Conservation (phyloP, 1,284 basidiomycete species). For the Moesziomyces sp. region DNA sequence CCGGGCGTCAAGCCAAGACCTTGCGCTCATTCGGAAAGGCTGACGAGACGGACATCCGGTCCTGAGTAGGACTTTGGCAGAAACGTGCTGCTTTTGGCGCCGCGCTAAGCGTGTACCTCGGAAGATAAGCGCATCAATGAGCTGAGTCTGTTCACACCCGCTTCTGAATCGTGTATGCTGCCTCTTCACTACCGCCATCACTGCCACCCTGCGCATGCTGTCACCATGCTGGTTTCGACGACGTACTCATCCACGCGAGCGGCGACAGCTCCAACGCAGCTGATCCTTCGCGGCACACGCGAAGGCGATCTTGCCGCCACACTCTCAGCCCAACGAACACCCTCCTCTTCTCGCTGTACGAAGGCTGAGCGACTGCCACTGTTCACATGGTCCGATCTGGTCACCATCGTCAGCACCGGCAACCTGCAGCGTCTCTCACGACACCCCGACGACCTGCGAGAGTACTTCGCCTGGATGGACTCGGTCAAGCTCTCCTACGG, state of each 20-base stretch:
- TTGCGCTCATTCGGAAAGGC: too few relatives aligned
- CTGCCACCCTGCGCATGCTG: not conserved
- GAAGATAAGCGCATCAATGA: not conserved
- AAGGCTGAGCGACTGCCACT: constrained; percentile 7
- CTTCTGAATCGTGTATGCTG: too few relatives aligned
- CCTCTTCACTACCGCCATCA: not conserved
- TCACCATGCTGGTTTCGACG: constrained; percentile 11
- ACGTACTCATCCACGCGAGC: constrained; percentile 8
- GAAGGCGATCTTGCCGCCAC: constrained; percentile 24
- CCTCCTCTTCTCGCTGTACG: not conserved
- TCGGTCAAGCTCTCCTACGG: constrained; percentile 27
- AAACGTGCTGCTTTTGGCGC: not conserved
- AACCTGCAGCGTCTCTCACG: constrained; percentile 13
- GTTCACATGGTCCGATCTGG: constrained; percentile 22
- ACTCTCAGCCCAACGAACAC: not conserved
- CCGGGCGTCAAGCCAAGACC: too few relatives aligned
- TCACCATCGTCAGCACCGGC: constrained; percentile 13
- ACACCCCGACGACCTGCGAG: constrained; percentile 25
- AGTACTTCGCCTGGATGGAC: constrained; percentile 44
- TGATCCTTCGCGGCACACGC: constrained; percentile 24
- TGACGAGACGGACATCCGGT: too few relatives aligned
- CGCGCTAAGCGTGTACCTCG: too few relatives aligned
- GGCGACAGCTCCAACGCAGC: constrained; percentile 6
- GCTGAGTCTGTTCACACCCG: too few relatives aligned
- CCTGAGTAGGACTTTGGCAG: too few relatives aligned